Base-by-base conservation (phyloP, 345 rosid genomes). In the Hibiscus mutabilis region DNA sequence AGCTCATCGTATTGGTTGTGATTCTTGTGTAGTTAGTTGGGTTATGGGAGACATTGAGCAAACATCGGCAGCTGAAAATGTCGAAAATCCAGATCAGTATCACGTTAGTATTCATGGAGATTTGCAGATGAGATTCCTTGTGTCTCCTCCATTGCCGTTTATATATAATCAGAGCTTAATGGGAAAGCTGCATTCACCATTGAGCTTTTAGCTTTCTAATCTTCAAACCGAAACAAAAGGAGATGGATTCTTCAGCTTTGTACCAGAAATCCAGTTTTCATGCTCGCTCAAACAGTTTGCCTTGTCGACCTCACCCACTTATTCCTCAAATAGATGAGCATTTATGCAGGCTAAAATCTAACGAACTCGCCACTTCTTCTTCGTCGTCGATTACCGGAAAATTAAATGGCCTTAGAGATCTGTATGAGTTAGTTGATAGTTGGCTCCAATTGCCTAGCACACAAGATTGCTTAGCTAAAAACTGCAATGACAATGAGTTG, bases 281-380 rank as follows among this genome's bases (percentile, higher is more conserved):
- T 12, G n/a, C 61, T 58, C 61, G 61, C 1, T 58, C 61, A 4
- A 58, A 58, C 79, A 58, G 61, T 7, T 58, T 58, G 16, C 61
- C 61, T 24, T 58, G 33, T 58, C 4, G n/a, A 58, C 61, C 61
- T 24, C 61, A 58, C 4, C 35, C 61, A 24, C 61, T 58, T 13
- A 24, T 58, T 12, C 16, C 61, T 58, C 61, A 58, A 4, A 58
- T 58, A 24, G 61, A 58, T 58, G 61, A 58, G 33, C 61, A 58
- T 58, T 5, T 58, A 24, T 13, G 35, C 27, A 58, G 61, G 61
- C 61, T 58, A 5, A 13, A 58, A 25, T 58, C 61, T 2, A 25
- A 58, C 12, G 61, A 58, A 58, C 2, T 16, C n/a, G 33, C 61
- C n/a, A 3, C 61, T 24, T 58, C n/a, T n/a, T 25, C 33, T 1